phyloP scores from a whole-genome alignment of 1,284 basidiomycete genomes.

The Irpex sp. region DNA sequence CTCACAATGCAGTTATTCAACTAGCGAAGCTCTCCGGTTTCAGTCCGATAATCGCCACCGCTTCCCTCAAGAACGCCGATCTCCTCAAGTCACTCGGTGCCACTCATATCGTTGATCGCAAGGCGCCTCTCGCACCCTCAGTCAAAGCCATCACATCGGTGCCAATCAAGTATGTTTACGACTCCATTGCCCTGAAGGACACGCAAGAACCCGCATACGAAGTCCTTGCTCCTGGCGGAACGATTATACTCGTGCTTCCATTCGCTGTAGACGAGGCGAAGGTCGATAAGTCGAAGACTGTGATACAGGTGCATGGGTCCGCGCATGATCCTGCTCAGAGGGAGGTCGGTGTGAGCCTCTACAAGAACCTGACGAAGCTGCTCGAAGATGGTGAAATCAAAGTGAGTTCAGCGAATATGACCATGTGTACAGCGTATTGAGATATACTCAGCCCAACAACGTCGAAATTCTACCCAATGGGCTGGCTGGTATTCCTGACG shows the following conservation, averaged over 20 bases:
- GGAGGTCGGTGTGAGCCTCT: not conserved
- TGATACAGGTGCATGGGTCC: constrained; percentile 5
- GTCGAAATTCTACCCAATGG: constrained; percentile 27
- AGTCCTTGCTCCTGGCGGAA: constrained; percentile 14
- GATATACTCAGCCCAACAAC: constrained; percentile 2
- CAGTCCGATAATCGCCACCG: constrained; percentile 49
- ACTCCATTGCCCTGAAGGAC: constrained; percentile 24
- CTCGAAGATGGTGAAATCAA: not conserved
- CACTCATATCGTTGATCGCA: constrained; percentile 47
- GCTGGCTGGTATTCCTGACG: constrained; percentile 24
- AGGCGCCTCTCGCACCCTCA: constrained; percentile 16
- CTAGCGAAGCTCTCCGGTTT: constrained; percentile 51
- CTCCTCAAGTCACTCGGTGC: constrained; percentile 50
- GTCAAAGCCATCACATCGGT: constrained; percentile 20
- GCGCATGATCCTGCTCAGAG: constrained; percentile 3
- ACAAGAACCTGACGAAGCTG: not conserved
- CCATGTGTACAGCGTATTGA: too few relatives aligned
- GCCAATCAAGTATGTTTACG: constrained; percentile 35
- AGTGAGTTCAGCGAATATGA: not conserved
- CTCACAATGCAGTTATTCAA: constrained; percentile 43
- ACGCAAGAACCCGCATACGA: constrained; percentile 14
- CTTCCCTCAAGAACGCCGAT: constrained; percentile 40
- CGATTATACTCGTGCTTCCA: constrained; percentile 12
- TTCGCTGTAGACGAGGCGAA: constrained; percentile 6
- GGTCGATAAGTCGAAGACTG: constrained; percentile 2